Evolutionary conservation across 2,329 filamentous ascomycete species (phyloP).

Genomic region (Fusarium solani-melongenae): DNA sequence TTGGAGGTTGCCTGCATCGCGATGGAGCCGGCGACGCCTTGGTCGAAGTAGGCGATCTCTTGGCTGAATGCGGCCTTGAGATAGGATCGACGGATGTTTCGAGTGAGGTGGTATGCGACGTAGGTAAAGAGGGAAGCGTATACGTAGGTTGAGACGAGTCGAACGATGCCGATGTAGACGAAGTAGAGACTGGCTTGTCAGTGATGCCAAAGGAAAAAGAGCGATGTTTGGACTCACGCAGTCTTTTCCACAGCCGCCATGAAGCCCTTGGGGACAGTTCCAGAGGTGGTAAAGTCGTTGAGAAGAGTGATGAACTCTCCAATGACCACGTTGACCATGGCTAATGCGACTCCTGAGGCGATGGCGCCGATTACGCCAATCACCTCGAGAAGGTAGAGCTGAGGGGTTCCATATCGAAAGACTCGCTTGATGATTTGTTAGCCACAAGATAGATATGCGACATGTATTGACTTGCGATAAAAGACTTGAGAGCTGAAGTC

Average conservation of each 20-base stretch:
- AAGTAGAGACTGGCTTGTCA: conserved; percentile 58
- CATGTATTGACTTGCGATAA: neutral
- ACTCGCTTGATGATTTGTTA: neutral
- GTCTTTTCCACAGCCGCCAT: neutral
- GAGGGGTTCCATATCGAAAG: neutral
- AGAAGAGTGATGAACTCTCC: conserved; percentile 43
- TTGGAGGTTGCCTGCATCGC: conserved; percentile 49
- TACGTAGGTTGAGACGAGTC: conserved; percentile 60
- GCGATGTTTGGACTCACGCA: neutral
- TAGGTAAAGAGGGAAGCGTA: conserved; percentile 56
- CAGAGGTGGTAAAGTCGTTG: conserved; percentile 20
- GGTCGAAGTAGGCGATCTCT: conserved; percentile 53
- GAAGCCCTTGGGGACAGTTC: conserved; percentile 9
- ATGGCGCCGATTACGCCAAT: neutral
- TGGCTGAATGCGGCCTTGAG: conserved; percentile 59
- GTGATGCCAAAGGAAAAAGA: neutral
- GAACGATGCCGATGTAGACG: conserved; percentile 66
- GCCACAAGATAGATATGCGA: neutral
- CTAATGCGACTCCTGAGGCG: conserved; percentile 37
- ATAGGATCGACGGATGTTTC: conserved; percentile 58
- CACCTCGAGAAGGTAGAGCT: neutral
- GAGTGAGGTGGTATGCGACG: conserved; percentile 59
- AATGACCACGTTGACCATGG: conserved; percentile 45
- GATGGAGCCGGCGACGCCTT: conserved; percentile 25
- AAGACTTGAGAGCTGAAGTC: neutral